Evolutionary conservation across 768 basidiomycete species (phyloP), one percentile per base, ranked within the genome.

Genomic region (Russula emetica): DNA sequence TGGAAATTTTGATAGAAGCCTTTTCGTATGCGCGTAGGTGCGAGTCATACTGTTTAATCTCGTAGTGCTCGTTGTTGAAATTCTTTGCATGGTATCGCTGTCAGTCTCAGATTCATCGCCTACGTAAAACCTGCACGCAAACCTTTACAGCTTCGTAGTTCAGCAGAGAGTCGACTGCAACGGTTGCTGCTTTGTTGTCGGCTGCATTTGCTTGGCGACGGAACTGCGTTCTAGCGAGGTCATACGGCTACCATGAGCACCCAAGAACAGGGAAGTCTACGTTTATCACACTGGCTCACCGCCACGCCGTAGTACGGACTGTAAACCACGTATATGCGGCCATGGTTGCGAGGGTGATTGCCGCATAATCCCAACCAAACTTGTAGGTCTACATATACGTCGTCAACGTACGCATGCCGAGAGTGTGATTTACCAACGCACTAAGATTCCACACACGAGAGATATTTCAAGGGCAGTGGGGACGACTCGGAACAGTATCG

Each of bases 131-230:
- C 22, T 42, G n/a, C 5, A 30, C 18, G 49, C 75, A 34, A 66
- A 94, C 95, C 83, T 98, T 99, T 71, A 99, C 97, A 3, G 97
- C 97, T 73, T 99, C 97, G 70, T 93, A 98, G 72, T 99, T 99
- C 73, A 99, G 96, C 50, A 99, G 78, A 0, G 95, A 92, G 72
- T 99, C 97, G 3, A 98, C 93, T 3, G 93, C 92, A 2, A 90
- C 84, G 0, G 92, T 91, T 0, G 96, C 97, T 20, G 96, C 95
- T 71, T 90, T 91, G 75, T 99, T 98, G 69, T 99, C 97, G 0
- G 97, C 97, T 62, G 89, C 83, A 75, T 99, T 99, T 0, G 96
- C 97, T 65, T 97, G 84, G 52, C 94, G 85, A 28, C 97, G 88
- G 78, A 98, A 98, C 56, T 84, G 85, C 0, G 94, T 98, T 64